phyloP scores from a whole-genome alignment of 495 filamentous ascomycete species.

The Talaromyces ruber region DNA sequence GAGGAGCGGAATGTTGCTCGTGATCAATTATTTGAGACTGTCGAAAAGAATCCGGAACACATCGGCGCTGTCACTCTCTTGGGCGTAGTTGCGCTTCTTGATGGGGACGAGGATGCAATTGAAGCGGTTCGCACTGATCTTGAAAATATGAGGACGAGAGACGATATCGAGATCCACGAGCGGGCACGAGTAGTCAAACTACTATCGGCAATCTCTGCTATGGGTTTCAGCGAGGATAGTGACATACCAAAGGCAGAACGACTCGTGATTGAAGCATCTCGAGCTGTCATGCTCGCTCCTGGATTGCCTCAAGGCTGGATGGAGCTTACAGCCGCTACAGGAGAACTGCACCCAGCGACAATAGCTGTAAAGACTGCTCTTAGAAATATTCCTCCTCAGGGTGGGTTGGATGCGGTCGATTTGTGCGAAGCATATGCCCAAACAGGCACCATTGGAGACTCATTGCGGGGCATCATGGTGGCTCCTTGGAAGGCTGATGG shows the following conservation, averaged over 20 bases:
- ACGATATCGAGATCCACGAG: conserved; percentile 39
- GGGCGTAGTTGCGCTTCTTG: conserved; percentile 73
- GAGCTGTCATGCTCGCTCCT: conserved; percentile 70
- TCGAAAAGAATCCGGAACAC: conserved; percentile 65
- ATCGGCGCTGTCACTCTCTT: conserved; percentile 69
- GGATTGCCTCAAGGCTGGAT: conserved; percentile 70
- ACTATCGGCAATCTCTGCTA: conserved; percentile 44
- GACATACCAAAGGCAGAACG: conserved; percentile 26
- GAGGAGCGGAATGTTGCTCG: conserved; percentile 66
- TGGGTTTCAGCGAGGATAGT: conserved; percentile 26
- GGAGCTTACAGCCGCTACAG: conserved; percentile 51
- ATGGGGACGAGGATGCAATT: conserved; percentile 65
- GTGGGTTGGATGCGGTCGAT: conserved; percentile 56
- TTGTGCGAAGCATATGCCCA: conserved; percentile 71
- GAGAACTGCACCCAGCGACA: conserved; percentile 51
- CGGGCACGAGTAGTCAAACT: conserved; percentile 47
- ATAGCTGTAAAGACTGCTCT: conserved; percentile 78
- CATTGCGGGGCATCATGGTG: conserved; percentile 67
- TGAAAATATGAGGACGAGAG: conserved; percentile 54
- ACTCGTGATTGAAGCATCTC: conserved; percentile 48
- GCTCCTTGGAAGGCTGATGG: conserved; percentile 67
- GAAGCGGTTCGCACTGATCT: conserved; percentile 79
- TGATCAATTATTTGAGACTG: conserved; percentile 69
- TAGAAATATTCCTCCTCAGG: conserved; percentile 60
- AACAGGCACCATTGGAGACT: conserved; percentile 60